Percentiles rank a stretch among this genome's conserved stretches.
Evolutionary conservation across 192 early-diverging fungal species (phyloP).

Genomic region (Lobosporangium transversale): DNA sequence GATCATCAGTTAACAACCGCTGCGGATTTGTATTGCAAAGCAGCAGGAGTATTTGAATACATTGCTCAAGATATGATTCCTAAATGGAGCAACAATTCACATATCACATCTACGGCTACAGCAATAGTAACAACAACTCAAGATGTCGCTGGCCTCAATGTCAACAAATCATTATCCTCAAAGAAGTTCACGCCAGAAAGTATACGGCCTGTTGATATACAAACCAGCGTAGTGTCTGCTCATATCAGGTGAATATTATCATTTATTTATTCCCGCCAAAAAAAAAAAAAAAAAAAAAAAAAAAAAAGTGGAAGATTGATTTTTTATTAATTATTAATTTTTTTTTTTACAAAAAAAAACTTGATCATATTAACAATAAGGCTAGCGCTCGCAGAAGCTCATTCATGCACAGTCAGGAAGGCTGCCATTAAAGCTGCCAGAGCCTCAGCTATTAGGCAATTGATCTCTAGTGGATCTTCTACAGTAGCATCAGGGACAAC

Average conservation of each 20-base stretch:
- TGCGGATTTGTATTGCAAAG: slow-evolving; percentile 63
- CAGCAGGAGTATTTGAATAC: slow-evolving; percentile 63
- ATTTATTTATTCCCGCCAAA: too few species aligned
- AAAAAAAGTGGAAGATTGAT: too few species aligned
- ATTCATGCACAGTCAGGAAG: slow-evolving; percentile 65
- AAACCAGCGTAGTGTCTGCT: slow-evolving; percentile 36
- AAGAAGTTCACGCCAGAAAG: slow-evolving; percentile 12
- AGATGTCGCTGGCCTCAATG: background rate
- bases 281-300: too few species aligned
- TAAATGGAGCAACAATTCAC: slow-evolving; percentile 53
- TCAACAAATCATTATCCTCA: background rate
- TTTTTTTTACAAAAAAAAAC: too few species aligned
- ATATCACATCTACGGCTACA: slow-evolving; percentile 23
- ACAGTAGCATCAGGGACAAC: background rate
- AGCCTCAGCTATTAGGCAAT: slow-evolving; percentile 18
- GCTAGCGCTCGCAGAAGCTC: slow-evolving; percentile 65
- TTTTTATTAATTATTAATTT: too few species aligned
- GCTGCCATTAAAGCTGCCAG: slow-evolving; percentile 51
- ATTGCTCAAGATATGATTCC: slow-evolving; percentile 59
- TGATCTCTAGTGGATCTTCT: slow-evolving; percentile 5
- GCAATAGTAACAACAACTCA: slow-evolving; percentile 26
- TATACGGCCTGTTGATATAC: slow-evolving; percentile 35
- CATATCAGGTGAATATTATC: slow-evolving; percentile 27
- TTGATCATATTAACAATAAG: too few species aligned
- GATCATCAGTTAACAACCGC: slow-evolving; percentile 47